A percentile compares a stretch with the other conserved stretches of the same genome.
Conservation (phyloP, 331 rosid genomes). For the Dryas integrifolia region DNA sequence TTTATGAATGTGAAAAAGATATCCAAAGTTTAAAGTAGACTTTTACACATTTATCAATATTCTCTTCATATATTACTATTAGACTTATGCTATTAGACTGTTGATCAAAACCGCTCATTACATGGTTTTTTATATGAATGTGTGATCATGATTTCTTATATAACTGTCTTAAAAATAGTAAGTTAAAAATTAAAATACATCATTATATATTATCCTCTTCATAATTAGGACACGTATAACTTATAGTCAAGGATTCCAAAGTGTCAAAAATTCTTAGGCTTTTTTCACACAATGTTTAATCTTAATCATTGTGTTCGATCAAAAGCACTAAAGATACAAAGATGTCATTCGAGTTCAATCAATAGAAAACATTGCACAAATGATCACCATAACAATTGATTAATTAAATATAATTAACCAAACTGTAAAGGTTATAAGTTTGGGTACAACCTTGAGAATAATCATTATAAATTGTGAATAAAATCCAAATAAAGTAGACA, state of each 20-base stretch:
- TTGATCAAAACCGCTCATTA: neutral
- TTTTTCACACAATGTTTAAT: neutral
- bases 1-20: neutral
- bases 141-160: neutral
- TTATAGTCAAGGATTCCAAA: conserved; percentile 12
- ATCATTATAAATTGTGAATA: neutral
- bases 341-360: neutral
- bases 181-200: neutral
- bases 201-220: neutral
- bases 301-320: neutral
- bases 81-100: neutral
- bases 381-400: neutral
- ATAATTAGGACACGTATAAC: neutral
- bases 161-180: too few species aligned
- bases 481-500: neutral
- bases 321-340: neutral
- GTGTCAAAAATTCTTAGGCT: neutral
- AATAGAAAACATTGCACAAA: neutral
- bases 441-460: conserved; percentile 8
- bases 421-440: neutral
- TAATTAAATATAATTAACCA: neutral
- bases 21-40: neutral
- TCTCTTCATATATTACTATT: neutral
- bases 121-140: neutral
- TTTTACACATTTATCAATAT: neutral